phyloP scores from a whole-genome alignment of 2,329 filamentous ascomycete genomes.

The Beauveria brongniartii region DNA sequence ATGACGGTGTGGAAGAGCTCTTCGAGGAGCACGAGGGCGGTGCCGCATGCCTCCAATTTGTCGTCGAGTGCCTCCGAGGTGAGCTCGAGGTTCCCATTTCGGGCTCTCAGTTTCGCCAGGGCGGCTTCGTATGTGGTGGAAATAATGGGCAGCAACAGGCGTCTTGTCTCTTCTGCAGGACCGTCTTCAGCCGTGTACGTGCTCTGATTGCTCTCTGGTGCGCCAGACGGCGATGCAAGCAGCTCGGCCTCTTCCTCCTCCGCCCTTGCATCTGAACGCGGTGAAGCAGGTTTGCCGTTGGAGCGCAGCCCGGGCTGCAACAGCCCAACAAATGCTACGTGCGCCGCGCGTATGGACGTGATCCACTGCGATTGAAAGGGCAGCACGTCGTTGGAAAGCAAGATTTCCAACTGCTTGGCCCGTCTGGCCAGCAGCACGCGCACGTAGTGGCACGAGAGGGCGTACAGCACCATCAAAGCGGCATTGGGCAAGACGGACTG shows the following conservation, averaged over 20 bases:
- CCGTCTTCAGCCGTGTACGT: not conserved
- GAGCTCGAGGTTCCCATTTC: not conserved
- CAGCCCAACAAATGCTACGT: slow-evolving; percentile 26
- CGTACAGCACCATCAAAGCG: slow-evolving; percentile 34
- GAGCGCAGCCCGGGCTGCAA: slow-evolving; percentile 13
- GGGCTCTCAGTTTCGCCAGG: slow-evolving; percentile 3
- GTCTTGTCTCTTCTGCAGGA: slow-evolving; percentile 9
- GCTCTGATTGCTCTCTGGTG: not conserved
- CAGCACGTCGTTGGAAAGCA: slow-evolving; percentile 19
- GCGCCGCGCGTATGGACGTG: slow-evolving; percentile 27
- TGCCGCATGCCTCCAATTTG: not conserved
- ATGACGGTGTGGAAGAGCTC: not conserved
- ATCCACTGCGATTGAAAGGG: slow-evolving; percentile 30
- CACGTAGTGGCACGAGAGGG: slow-evolving; percentile 28
- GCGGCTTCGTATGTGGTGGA: slow-evolving; percentile 8
- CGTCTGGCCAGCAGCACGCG: slow-evolving; percentile 25
- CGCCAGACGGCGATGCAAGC: not conserved
- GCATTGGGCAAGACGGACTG: slow-evolving; percentile 30
- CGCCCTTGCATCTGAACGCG: not conserved
- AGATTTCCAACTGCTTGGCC: slow-evolving; percentile 13
- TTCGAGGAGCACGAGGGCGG: not conserved
- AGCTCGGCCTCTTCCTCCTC: not conserved
- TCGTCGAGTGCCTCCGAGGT: slow-evolving; percentile 1
- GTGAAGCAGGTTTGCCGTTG: not conserved
- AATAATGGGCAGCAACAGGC: slow-evolving; percentile 7